Evolutionary conservation across 176 grass and related monocot species (phyloP), one percentile per base, ranked within the genome.

Genomic region (Dactylis glomerata): DNA sequence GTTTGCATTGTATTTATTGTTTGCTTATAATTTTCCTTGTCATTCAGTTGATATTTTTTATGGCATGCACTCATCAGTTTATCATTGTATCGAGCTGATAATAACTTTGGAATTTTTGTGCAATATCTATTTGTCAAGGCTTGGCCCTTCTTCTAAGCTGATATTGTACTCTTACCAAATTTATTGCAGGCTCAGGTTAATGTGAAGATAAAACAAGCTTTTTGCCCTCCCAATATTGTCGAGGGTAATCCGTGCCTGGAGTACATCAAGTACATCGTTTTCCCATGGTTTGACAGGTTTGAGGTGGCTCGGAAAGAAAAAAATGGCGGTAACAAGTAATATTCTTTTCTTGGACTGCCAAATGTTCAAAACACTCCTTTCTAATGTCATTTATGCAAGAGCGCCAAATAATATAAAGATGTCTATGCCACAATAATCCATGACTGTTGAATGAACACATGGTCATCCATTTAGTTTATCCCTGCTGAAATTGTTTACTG

Each of bases 151-250:
- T 45, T 28, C 32, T 44, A 77, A 68, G 71, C 4, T 72, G 33
- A 51, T 70, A 26, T 82, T 77, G 14, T 71, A 82, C 30, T 15
- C 27, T 45, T 34, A 73, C 12, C 42, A 78, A 42, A 33, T 70
- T 57, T 66, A 52, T 88, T 79, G 70, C 87, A 93, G 95, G 92
- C 89, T 40, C 88, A 95, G 59, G 95, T 98, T 28, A 98, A 93
- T 64, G 57, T 91, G 89, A 98, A 98, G 75, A 93, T 95, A 95
- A 98, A 95, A 63, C 92, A 95, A 86, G 95, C 95, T 16, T 95
- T 88, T 63, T 98, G 95, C 70, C 92, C 92, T 77, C 92, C 95
- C 62, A 83, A 73, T 33, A 66, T 91, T 88, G 95, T 93, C 11
- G 92, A 91, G 26, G 95, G 90, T 20, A 98, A 98, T 54, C 95